phyloP scores from a whole-genome alignment of 2,329 filamentous ascomycete species.

The Didymella pinodella region DNA sequence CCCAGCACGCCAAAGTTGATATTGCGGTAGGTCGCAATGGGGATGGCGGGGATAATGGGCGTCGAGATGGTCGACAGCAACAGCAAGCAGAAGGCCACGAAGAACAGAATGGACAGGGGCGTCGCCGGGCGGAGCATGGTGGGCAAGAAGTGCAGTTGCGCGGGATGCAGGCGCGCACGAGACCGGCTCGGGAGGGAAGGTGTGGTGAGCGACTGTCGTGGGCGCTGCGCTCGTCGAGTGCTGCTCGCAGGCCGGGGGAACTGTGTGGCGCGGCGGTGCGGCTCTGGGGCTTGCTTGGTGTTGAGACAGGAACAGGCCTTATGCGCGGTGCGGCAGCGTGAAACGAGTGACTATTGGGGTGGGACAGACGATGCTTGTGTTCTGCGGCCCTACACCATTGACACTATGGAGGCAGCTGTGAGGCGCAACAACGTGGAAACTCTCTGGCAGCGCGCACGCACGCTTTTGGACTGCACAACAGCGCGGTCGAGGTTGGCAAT shows the following conservation, averaged over 20 bases:
- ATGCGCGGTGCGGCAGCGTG: slow-evolving; percentile 34
- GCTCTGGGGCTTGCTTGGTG: slow-evolving; percentile 24
- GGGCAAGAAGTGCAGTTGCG: slow-evolving; percentile 39
- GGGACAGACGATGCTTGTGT: slow-evolving; percentile 38
- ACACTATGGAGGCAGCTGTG: slow-evolving; percentile 24
- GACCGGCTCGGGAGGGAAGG: slow-evolving; percentile 33
- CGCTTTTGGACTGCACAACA: slow-evolving; percentile 14
- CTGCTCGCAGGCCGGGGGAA: slow-evolving; percentile 8
- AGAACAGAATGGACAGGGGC: slow-evolving; percentile 84
- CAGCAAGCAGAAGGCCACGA: slow-evolving; percentile 83
- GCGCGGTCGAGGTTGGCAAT: slow-evolving; percentile 19
- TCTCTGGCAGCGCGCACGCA: slow-evolving; percentile 23
- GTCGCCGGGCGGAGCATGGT: slow-evolving; percentile 91
- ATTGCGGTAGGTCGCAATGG: slow-evolving; percentile 77
- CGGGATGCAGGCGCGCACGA: slow-evolving; percentile 41
- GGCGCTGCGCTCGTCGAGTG: slow-evolving; percentile 16
- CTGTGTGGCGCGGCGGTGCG: slow-evolving; percentile 5
- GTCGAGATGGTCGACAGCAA: slow-evolving; percentile 90
- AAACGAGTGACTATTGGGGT: slow-evolving; percentile 44
- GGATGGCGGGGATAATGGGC: slow-evolving; percentile 85
- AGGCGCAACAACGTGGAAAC: slow-evolving; percentile 13
- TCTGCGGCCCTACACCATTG: slow-evolving; percentile 29
- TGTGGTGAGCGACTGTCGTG: slow-evolving; percentile 24
- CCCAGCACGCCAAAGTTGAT: slow-evolving; percentile 93
- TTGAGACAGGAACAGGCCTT: slow-evolving; percentile 30